These are phyloP conservation scores for Volvox africanus DNA, from an alignment of 139 green algal genomes.

Conservation along the genomic window DNA sequence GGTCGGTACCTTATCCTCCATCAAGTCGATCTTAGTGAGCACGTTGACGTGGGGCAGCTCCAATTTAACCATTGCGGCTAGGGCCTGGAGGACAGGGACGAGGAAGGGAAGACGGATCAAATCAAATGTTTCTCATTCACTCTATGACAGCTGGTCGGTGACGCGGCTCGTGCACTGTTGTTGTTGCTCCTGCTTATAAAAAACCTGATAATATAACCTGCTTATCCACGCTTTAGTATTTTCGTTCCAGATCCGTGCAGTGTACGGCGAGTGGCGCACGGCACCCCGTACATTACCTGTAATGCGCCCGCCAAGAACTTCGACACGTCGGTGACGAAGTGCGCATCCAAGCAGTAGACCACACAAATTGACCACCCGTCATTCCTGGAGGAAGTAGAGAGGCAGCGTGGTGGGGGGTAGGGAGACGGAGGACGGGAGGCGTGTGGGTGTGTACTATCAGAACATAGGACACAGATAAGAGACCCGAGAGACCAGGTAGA, in stretches of 20 bases:
- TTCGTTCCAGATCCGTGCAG: too few relatives aligned
- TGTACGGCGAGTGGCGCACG: background rate
- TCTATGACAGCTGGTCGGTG: too few relatives aligned
- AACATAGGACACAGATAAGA: too few relatives aligned
- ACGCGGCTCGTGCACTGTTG: too few relatives aligned
- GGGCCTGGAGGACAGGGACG: conserved; percentile 59
- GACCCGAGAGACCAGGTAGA: too few relatives aligned
- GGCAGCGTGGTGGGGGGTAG: too few relatives aligned
- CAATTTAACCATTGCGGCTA: conserved; percentile 96
- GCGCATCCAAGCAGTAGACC: conserved; percentile 96
- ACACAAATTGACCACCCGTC: conserved; percentile 84
- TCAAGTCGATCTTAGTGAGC: conserved; percentile 97
- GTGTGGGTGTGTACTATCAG: too few relatives aligned
- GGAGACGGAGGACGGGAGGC: too few relatives aligned
- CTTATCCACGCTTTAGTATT: too few relatives aligned
- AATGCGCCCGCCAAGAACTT: conserved; percentile 90
- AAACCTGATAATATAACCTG: too few relatives aligned
- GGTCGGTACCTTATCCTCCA: conserved; percentile 68
- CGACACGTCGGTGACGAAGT: conserved; percentile 87
- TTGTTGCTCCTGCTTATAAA: too few relatives aligned
- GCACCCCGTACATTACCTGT: conserved; percentile 52
- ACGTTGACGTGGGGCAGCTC: conserved; percentile 98
- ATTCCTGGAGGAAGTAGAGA: background rate
- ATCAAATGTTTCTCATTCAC: too few relatives aligned
- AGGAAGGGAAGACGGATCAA: background rate